Evolutionary conservation across 805 yeast species (phyloP).

Genomic region (Candida sphagnicola): DNA sequence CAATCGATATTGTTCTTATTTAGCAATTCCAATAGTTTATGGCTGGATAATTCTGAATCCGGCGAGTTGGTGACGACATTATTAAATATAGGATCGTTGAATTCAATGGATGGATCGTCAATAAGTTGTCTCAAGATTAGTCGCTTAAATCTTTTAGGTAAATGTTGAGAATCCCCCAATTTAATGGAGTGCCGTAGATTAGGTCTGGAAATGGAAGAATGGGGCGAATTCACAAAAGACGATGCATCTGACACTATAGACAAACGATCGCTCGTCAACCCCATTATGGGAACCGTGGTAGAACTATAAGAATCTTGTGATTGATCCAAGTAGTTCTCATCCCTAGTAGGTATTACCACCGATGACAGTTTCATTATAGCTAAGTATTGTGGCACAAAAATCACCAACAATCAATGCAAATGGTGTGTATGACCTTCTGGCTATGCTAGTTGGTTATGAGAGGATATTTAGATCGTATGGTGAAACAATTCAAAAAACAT

Average conservation of each 20-base stretch:
- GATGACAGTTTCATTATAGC: slow-evolving; percentile 1
- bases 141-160: slow-evolving; percentile 2
- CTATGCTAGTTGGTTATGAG: too few species aligned
- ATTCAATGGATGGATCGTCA: slow-evolving; percentile 2
- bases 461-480: too few species aligned
- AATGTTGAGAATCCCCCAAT: not conserved
- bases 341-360: slow-evolving; percentile 1
- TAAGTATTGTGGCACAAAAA: not conserved
- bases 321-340: not conserved
- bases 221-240: not conserved
- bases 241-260: too few species aligned
- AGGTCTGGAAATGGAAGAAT: not conserved
- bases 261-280: not conserved
- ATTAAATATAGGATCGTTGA: slow-evolving; percentile 4
- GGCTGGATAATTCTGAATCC: not conserved
- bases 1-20: slow-evolving; percentile 2
- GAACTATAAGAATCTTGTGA: too few species aligned
- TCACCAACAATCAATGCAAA: not conserved
- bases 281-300: not conserved
- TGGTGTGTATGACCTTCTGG: too few species aligned
- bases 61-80: not conserved
- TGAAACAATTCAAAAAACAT: too few species aligned
- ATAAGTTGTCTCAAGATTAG: slow-evolving; percentile 1
- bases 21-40: not conserved
- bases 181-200: not conserved